Conservation (phyloP, 139 green algal species). For the Chlorella sp. region DNA sequence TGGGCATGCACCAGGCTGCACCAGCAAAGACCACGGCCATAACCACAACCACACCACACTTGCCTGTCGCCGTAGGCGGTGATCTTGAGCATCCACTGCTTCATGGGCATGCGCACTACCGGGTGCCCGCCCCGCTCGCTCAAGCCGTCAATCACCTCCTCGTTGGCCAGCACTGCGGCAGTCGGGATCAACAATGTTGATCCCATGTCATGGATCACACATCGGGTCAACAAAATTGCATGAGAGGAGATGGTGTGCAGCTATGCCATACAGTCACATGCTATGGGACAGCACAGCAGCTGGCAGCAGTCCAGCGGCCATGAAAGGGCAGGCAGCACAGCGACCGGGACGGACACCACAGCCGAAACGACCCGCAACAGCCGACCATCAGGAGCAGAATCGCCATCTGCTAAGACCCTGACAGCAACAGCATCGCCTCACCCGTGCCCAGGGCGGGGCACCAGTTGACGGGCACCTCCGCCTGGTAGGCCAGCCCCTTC, state of each 20-base stretch:
- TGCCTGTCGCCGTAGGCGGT: constrained; percentile 92
- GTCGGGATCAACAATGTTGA: too few species aligned
- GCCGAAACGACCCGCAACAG: neutral
- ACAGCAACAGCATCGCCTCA: neutral
- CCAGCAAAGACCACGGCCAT: neutral
- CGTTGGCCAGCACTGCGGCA: constrained; percentile 72
- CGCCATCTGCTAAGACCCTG: neutral
- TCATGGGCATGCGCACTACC: constrained; percentile 96
- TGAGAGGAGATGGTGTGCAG: too few species aligned
- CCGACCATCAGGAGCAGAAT: neutral
- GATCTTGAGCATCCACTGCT: constrained; percentile 99
- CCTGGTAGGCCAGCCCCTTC: constrained; percentile 94
- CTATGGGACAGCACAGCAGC: neutral
- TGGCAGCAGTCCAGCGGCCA: too few species aligned
- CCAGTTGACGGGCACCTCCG: constrained; percentile 99
- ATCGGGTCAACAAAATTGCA: too few species aligned
- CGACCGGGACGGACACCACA: too few species aligned
- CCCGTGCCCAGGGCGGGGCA: constrained; percentile 87
- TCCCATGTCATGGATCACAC: too few species aligned
- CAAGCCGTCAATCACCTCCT: constrained; percentile 94
- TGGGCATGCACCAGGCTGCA: too few species aligned
- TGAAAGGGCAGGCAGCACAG: neutral
- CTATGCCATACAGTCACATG: neutral
- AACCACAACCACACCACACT: neutral
- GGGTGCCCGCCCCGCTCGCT: constrained; percentile 92